These are phyloP conservation scores for Tylopilus felleus DNA, from an alignment of 768 basidiomycete genomes.

Conservation along the genomic window DNA sequence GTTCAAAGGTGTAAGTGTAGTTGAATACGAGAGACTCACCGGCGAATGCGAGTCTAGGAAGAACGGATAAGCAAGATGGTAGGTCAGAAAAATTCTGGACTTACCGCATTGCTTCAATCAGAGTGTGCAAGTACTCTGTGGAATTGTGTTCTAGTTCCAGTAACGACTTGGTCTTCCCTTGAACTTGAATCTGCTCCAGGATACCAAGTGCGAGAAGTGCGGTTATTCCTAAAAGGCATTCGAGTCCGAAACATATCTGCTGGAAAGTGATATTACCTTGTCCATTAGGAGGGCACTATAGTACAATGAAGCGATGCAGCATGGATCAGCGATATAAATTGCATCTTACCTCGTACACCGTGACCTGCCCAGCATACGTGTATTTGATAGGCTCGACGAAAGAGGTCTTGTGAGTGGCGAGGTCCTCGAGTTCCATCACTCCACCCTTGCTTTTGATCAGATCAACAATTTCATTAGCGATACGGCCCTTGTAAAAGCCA, in stretches of 20 bases:
- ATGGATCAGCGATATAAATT: background rate
- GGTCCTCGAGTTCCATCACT: constrained; percentile 90
- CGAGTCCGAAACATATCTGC: background rate
- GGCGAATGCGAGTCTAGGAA: constrained; percentile 61
- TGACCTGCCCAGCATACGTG: constrained; percentile 81
- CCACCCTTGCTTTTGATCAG: constrained; percentile 85
- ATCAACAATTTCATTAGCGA: constrained; percentile 88
- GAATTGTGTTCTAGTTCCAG: constrained; percentile 89
- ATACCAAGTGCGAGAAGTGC: constrained; percentile 92
- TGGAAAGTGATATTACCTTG: constrained; percentile 56
- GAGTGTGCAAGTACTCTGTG: constrained; percentile 78
- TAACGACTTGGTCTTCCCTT: constrained; percentile 65
- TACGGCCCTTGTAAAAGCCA: constrained; percentile 90
- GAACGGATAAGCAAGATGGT: constrained; percentile 1
- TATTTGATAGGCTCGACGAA: constrained; percentile 91
- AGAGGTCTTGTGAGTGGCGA: constrained; percentile 74
- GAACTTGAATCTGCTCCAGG: constrained; percentile 78
- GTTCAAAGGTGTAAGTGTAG: background rate
- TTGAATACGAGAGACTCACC: constrained; percentile 41
- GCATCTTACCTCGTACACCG: constrained; percentile 79
- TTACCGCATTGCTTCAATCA: constrained; percentile 82
- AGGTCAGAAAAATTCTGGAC: constrained; percentile 15
- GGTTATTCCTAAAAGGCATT: constrained; percentile 59
- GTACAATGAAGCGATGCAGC: background rate
- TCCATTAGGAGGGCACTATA: constrained; percentile 91